phyloP scores from a whole-genome alignment of 106 monocot genomes.

The Chionographis japonica region DNA sequence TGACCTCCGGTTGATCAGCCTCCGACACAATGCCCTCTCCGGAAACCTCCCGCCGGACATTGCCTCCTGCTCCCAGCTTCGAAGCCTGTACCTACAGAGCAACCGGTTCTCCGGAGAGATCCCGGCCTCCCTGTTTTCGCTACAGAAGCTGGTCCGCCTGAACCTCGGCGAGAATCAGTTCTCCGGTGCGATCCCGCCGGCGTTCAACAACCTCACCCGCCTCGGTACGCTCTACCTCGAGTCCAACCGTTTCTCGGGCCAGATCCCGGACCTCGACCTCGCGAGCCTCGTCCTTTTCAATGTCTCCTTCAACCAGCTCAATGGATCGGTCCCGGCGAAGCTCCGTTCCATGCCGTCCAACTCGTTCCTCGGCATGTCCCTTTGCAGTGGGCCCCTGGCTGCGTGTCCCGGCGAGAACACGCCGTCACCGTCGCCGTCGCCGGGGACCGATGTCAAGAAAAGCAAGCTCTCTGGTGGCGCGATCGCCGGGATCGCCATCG shows the following conservation, averaged over 20 bases:
- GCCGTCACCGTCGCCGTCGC: slow-evolving; percentile 17
- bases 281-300: slow-evolving; percentile 45
- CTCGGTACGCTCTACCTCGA: slow-evolving; percentile 37
- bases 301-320: slow-evolving; percentile 47
- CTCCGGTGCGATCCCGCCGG: slow-evolving; percentile 28
- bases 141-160: slow-evolving; percentile 18
- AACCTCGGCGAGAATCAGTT: slow-evolving; percentile 35
- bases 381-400: slow-evolving; percentile 47
- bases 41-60: slow-evolving; percentile 34
- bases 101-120: slow-evolving; percentile 33
- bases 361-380: slow-evolving; percentile 36
- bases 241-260: slow-evolving; percentile 29
- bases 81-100: slow-evolving; percentile 31
- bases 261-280: slow-evolving; percentile 41
- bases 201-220: slow-evolving; percentile 28
- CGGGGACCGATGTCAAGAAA: neutral
- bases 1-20: slow-evolving; percentile 26
- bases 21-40: slow-evolving; percentile 40
- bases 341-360: slow-evolving; percentile 24
- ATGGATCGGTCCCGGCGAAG: slow-evolving; percentile 47
- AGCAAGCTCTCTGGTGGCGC: slow-evolving; percentile 66
- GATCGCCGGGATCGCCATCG: slow-evolving; percentile 76
- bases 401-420: slow-evolving; percentile 34
- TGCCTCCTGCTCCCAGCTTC: slow-evolving; percentile 17
- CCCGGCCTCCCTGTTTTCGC: slow-evolving; percentile 13